A percentile compares a stretch with the other conserved stretches of the same genome.
Conservation (phyloP, 768 basidiomycete species). For the Gautieria morchelliformis region DNA sequence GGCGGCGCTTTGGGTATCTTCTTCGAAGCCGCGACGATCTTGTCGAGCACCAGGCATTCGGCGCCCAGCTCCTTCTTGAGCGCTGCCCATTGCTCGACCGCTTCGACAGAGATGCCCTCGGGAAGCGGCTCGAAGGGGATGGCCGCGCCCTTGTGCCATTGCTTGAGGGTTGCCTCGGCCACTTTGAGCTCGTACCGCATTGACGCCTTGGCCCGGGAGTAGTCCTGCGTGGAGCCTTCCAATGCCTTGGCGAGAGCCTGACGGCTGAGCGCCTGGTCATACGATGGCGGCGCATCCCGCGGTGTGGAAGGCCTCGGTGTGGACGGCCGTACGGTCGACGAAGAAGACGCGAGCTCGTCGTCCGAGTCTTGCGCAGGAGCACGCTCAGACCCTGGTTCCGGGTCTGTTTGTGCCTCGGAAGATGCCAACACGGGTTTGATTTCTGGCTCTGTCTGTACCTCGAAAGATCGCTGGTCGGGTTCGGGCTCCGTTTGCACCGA, state of each 20-base stretch:
- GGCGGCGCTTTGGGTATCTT: background rate
- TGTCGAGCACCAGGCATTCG: slow-evolving; percentile 68
- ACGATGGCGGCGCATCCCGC: slow-evolving; percentile 15
- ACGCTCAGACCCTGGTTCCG: slow-evolving; percentile 14
- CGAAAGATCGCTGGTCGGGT: slow-evolving; percentile 6
- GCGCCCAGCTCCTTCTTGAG: slow-evolving; percentile 74
- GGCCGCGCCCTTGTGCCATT: slow-evolving; percentile 58
- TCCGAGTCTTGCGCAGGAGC: slow-evolving; percentile 30
- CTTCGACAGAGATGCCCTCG: slow-evolving; percentile 56
- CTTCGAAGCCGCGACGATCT: slow-evolving; percentile 40
- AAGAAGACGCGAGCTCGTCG: slow-evolving; percentile 61
- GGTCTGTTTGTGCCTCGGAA: slow-evolving; percentile 30
- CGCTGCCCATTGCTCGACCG: slow-evolving; percentile 67
- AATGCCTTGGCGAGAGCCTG: slow-evolving; percentile 56
- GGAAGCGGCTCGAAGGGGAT: slow-evolving; percentile 33
- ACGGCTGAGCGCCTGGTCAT: slow-evolving; percentile 3
- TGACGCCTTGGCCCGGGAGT: slow-evolving; percentile 15
- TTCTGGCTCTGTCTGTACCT: slow-evolving; percentile 8
- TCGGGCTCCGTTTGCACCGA: slow-evolving; percentile 47
- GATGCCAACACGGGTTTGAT: slow-evolving; percentile 11
- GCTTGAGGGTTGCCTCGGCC: slow-evolving; percentile 50
- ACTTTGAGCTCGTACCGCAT: slow-evolving; percentile 38
- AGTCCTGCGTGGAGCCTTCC: slow-evolving; percentile 31
- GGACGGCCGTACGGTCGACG: slow-evolving; percentile 61
- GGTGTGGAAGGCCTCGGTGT: slow-evolving; percentile 45